Evolutionary conservation across 2,329 filamentous ascomycete species (phyloP), one percentile per base, ranked within the genome.

Genomic region (Diaporthe sp.): DNA sequence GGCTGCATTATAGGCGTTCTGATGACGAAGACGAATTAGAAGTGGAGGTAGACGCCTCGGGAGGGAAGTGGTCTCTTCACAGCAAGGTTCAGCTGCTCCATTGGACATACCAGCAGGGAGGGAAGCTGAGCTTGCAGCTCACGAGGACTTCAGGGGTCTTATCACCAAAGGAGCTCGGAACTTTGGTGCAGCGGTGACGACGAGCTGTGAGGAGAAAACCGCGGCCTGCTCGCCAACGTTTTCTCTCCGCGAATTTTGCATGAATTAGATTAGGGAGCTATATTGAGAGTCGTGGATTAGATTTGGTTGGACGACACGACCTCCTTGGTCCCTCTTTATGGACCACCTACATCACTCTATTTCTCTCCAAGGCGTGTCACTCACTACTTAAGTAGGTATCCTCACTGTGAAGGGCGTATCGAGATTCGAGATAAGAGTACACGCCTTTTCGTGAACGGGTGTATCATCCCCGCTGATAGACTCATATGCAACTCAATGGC

Each of bases 1-100:
- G 71, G 71, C 25, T 73, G 55, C 72, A 73, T 12, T 73, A 73
- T 22, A 45, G 72, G 6, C 55, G 57, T 1, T 38, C 25, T 3
- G 54, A 70, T 17, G 61, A 55, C 9, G 55, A 28, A 12, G 64
- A 73, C 17, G 61, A 73, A 2, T 13, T 73, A 8, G 71, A 69
- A 13, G 33, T 73, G 17, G 47, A 40, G 2, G 61, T 70, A 3
- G n/a, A 47, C 2, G 33, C 28, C 33, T 50, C 71, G n/a, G 30
- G 15, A 7, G 71, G 71, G 15, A 30, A 42, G 17, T 73, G 64
- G 64, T 6, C 15, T 6, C 25, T 70, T 17, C n/a, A 54, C 8
- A 57, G 47, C 19, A 50, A 35, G 25, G 38, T 17, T 12, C 35
- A 55, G 12, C 33, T 73, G 30, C 33, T 73, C 12, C 42, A 45